Base-by-base conservation (phyloP, 495 filamentous ascomycete species). In the Penicillium waksmanii region DNA sequence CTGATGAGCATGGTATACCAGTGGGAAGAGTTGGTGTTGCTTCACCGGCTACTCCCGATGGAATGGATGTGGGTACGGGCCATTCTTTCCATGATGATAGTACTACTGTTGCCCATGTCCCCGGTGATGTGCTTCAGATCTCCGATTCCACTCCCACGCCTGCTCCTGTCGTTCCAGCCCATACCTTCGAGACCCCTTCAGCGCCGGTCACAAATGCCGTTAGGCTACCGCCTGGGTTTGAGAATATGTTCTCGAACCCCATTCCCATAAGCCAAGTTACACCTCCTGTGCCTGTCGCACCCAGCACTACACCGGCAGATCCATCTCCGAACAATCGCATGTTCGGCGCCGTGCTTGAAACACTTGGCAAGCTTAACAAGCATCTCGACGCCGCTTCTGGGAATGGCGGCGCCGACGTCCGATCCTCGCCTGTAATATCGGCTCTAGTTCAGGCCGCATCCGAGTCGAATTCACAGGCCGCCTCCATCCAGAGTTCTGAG, bases 191-290 rank as follows among this genome's bases (percentile, higher is more conserved):
- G 18, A 27, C 23, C 5, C 53, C 64, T 31, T 35, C 50, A 43
- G 18, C 50, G 12, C 27, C 49, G 40, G 23, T 17, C 9, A n/a
- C 67, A 15, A 43, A 51, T 19, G 44, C 60, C 6, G 62, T 76
- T 40, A 72, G 67, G 19, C 56, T 77, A 5, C 75, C 75, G 8
- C 73, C 75, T 6, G 75, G 75, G 1, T 77, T 75, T 50, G 75
- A 76, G 27, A 70, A 62, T 7, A 75, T 77, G 70, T 79, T 75
- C 60, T 66, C 70, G 4, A 67, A 55, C 15, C 56, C 58, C 15
- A 52, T 18, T 21, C 51, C 17, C 19, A 12, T 49, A 31, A 52
- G 27, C 43, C 25, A 53, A 13, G 27, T 57, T 5, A 23, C 62
- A 5, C 40, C 51, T 53, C 10, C 34, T 17, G n/a, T 35, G 17